Evolutionary conservation across 2,329 filamentous ascomycete species (phyloP), one percentile per base, ranked within the genome.

Genomic region (Diaporthe ilicicola): DNA sequence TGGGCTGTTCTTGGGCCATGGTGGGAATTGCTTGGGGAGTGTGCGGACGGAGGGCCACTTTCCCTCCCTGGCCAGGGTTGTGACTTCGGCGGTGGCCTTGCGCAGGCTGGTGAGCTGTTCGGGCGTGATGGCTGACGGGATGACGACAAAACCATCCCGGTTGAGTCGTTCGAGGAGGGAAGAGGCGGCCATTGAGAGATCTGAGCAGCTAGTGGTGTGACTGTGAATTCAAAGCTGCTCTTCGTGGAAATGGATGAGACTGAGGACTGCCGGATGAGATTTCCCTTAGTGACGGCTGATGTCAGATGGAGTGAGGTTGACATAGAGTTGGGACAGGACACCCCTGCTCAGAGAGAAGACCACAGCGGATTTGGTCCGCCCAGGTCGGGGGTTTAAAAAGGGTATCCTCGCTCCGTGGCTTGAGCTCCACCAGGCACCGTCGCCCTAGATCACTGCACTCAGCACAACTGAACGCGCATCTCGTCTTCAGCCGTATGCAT

Each of bases 21-120:
- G 94, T 0, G 94, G 94, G 82, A 97, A 97, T 81, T 97, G 94
- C 81, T 97, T 97, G 67, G 93, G 93, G 2, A 96, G 88, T 0
- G 93, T 95, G 74, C 94, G 92, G 77, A 97, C 90, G 81, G 92
- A 88, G 3, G 93, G 93, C 94, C 94, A 97, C 73, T 86, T 78
- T 46, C 94, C 94, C n/a, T 84, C 76, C 73, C 93, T 90, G 51
- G 93, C 92, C 51, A 89, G 83, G 2, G 82, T 78, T 24, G 90
- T 89, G n/a, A 88, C 87, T 70, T 86, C 80, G 42, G 83, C 78
- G 64, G 90, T 88, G 51, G 91, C 91, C 67, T 79, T 77, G 76
- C 90, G 91, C 73, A 95, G 89, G 24, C 82, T 76, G 29, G 83
- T 73, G 54, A 96, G 84, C 72, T 90, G 84, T 22, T 81, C 70